Base-by-base conservation (phyloP, 345 rosid genomes). In the Streptanthus diversifolius region DNA sequence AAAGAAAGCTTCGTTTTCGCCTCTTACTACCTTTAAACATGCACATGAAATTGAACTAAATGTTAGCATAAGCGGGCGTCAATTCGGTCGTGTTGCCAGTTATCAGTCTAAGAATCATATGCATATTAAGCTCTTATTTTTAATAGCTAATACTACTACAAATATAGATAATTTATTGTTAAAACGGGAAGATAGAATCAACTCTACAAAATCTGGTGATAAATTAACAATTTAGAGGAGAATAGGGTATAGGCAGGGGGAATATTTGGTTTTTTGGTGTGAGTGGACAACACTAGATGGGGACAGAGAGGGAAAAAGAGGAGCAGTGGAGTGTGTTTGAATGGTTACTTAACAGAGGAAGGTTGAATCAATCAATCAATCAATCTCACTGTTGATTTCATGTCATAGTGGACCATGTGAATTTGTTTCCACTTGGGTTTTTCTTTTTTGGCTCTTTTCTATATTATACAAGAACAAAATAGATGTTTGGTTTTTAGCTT, bases 231-330 rank as follows among this genome's bases (percentile, higher is more conserved):
- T 51, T 53, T 39, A 63, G 70, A 53, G 64, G 70, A 63, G 13
- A 54, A 17, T 64, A 54, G 64, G 71, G 36, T 74, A n/a, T n/a
- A 14, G 68, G 73, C 54, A 66, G 44, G 49, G 45, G 60, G 54
- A 74, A 67, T 72, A 44, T 67, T 68, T 75, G 63, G 73, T 32
- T 67, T 67, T 13, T 49, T 51, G 32, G 45, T 35, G 29, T 76
- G 80, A 86, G 82, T 88, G 80, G 90, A 88, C 87, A 84, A 81
- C 72, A 77, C 48, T 67, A 37, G 52, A 69, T 61, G 59, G 75
- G 71, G 79, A 76, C 79, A 76, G 61, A 76, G 52, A 76, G 36
- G 70, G 71, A 45, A 61, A 62, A 53, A 35, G 21, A 53, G 33
- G 70, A 62, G 58, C 74, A 68, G 79, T 68, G 71, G 21, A 69